phyloP scores from a whole-genome alignment of 192 early-diverging fungal species.

The Lunasporangiospora selenospora region DNA sequence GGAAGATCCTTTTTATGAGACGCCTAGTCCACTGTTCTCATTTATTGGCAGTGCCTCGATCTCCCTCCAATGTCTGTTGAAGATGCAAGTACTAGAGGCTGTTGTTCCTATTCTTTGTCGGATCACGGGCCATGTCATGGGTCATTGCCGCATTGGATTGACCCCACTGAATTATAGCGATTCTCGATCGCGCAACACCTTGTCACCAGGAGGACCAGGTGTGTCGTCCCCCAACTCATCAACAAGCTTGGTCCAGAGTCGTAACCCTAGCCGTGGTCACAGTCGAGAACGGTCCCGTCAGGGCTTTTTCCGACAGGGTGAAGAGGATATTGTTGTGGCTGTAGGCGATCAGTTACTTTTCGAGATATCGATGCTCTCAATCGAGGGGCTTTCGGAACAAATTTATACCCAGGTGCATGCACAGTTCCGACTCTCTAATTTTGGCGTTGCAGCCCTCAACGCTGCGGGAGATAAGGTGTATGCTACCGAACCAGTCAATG shows the following conservation, averaged over 20 bases:
- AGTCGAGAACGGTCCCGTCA: conserved; percentile 27
- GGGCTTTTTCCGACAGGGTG: conserved; percentile 10
- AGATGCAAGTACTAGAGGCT: conserved; percentile 53
- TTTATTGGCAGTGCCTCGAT: conserved; percentile 60
- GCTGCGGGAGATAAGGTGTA: conserved; percentile 57
- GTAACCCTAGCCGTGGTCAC: conserved; percentile 23
- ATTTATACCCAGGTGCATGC: conserved; percentile 74
- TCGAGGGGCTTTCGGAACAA: conserved; percentile 64
- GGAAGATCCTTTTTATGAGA: conserved; percentile 69
- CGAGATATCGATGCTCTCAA: conserved; percentile 65
- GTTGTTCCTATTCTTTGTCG: conserved; percentile 53
- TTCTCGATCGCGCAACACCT: conserved; percentile 7
- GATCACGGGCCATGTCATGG: conserved; percentile 51
- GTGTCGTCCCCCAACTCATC: conserved; percentile 27
- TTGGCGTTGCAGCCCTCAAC: conserved; percentile 54
- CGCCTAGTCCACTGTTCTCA: conserved; percentile 56
- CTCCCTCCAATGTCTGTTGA: conserved; percentile 48
- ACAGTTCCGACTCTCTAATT: conserved; percentile 73
- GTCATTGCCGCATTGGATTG: conserved; percentile 48
- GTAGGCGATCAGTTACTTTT: conserved; percentile 63
- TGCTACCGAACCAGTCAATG: conserved; percentile 63
- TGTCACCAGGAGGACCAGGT: conserved; percentile 1
- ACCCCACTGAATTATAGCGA: conserved; percentile 45
- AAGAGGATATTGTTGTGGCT: conserved; percentile 32
- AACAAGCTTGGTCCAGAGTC: conserved; percentile 12